Percentiles rank a stretch among this genome's conserved stretches.
phyloP scores from a whole-genome alignment of 2,329 filamentous ascomycete genomes.

The Pseudocercospora vitis region DNA sequence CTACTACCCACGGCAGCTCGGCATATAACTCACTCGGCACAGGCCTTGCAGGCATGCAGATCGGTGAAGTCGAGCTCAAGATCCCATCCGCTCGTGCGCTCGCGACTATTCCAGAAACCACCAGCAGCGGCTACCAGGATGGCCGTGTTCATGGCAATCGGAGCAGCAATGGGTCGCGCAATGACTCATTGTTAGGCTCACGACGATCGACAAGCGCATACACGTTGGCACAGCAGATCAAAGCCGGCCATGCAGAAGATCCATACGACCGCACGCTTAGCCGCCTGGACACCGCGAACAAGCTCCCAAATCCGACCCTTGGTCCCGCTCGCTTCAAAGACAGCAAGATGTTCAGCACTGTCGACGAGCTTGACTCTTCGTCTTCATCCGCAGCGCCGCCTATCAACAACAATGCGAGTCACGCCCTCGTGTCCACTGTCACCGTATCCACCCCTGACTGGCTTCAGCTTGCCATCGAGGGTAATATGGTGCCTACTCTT shows the following conservation, averaged over 20 bases:
- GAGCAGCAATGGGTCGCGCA: constrained; percentile 1
- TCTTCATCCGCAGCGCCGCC: not conserved
- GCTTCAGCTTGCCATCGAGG: constrained; percentile 20
- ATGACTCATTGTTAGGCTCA: not conserved
- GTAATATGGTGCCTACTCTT: constrained; percentile 28
- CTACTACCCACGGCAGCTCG: not conserved
- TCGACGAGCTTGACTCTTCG: constrained; percentile 3
- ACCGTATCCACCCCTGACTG: constrained; percentile 17
- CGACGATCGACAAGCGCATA: constrained; percentile 5
- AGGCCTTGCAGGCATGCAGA: constrained; percentile 7
- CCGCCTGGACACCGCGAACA: constrained; percentile 15
- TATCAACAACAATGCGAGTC: not conserved
- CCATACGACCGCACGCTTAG: constrained; percentile 22
- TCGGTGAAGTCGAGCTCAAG: constrained; percentile 3
- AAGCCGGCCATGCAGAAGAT: constrained; percentile 22
- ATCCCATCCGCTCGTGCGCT: not conserved
- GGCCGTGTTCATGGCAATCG: not conserved
- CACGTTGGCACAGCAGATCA: constrained; percentile 19
- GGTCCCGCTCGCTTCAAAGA: constrained; percentile 31
- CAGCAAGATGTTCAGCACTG: constrained; percentile 23
- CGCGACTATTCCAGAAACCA: not conserved
- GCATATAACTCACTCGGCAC: not conserved
- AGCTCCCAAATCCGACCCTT: constrained; percentile 17
- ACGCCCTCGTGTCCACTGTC: constrained; percentile 2
- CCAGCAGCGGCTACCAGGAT: not conserved